phyloP scores from a whole-genome alignment of 2,329 filamentous ascomycete species.

The Venturia effusa region DNA sequence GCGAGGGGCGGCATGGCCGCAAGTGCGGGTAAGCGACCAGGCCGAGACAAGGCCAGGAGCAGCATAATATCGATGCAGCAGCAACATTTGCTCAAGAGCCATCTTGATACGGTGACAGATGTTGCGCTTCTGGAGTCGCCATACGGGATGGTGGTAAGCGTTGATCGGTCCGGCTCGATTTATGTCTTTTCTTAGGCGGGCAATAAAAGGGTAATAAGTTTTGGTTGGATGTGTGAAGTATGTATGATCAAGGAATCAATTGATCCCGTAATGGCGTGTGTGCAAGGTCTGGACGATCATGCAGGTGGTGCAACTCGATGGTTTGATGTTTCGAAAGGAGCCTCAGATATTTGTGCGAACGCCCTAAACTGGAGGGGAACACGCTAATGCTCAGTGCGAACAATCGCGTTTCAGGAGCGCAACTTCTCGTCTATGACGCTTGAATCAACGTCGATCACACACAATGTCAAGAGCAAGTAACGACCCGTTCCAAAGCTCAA shows the following conservation, averaged over 20 bases:
- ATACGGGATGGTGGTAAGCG: slow-evolving; percentile 86
- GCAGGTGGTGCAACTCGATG: not conserved
- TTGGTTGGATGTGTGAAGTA: not conserved
- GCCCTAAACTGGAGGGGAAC: not conserved
- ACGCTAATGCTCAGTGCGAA: not conserved
- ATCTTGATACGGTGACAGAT: slow-evolving; percentile 80
- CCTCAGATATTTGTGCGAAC: not conserved
- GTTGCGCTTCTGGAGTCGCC: slow-evolving; percentile 80
- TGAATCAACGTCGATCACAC: not conserved
- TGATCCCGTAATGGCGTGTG: not conserved
- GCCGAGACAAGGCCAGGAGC: slow-evolving; percentile 24
- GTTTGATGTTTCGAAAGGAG: not conserved
- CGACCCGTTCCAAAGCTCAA: not conserved
- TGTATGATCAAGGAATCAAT: not conserved
- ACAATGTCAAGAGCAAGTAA: not conserved
- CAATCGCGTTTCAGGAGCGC: not conserved
- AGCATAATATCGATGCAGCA: slow-evolving; percentile 80
- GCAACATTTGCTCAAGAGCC: slow-evolving; percentile 72
- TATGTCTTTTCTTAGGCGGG: slow-evolving; percentile 10
- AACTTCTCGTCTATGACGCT: not conserved
- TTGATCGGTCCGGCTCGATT: slow-evolving; percentile 78
- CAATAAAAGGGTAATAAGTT: not conserved
- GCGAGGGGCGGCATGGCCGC: slow-evolving; percentile 12
- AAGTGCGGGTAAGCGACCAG: slow-evolving; percentile 21
- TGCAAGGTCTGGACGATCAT: not conserved